phyloP scores from a whole-genome alignment of 495 filamentous ascomycete species.

The Podospora conica region DNA sequence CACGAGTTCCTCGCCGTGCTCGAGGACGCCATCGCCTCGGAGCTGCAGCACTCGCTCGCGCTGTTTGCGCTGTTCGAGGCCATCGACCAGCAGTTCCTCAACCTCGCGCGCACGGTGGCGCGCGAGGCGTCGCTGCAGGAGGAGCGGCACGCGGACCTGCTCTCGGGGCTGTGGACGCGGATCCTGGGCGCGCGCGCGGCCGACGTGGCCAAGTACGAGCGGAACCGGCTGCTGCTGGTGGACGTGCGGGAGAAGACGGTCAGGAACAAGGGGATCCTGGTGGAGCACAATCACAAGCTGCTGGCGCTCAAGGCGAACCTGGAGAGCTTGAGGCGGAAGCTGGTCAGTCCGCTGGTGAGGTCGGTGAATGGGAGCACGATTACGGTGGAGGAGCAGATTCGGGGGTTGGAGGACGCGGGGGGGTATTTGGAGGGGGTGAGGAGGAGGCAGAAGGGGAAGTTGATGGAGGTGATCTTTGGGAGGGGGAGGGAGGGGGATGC shows the following conservation, averaged over 20 bases:
- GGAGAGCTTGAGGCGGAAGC: conserved; percentile 66
- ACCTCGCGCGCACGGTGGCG: conserved; percentile 76
- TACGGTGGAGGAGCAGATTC: conserved; percentile 75
- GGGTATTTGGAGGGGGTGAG: conserved; percentile 65
- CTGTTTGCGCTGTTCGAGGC: conserved; percentile 80
- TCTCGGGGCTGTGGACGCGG: conserved; percentile 77
- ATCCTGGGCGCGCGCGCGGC: conserved; percentile 66
- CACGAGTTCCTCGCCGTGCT: conserved; percentile 79
- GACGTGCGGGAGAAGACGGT: conserved; percentile 76
- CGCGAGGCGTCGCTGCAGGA: conserved; percentile 77
- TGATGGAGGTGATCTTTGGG: conserved; percentile 76
- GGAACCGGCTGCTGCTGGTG: conserved; percentile 67
- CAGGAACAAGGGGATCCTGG: conserved; percentile 74
- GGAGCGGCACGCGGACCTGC: conserved; percentile 67
- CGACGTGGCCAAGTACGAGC: conserved; percentile 78
- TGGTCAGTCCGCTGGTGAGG: conserved; percentile 75
- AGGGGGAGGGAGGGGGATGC: conserved; percentile 20
- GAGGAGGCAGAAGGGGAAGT: conserved; percentile 70
- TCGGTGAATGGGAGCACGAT: conserved; percentile 59
- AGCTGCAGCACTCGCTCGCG: conserved; percentile 66
- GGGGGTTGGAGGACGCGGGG: conserved; percentile 71
- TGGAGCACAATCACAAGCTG: conserved; percentile 76
- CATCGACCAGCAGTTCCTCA: conserved; percentile 82
- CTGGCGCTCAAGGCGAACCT: conserved; percentile 73
- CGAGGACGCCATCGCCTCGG: conserved; percentile 79